Conservation (phyloP, 2,329 filamentous ascomycete genomes). For the Neocucurbitaria cava region DNA sequence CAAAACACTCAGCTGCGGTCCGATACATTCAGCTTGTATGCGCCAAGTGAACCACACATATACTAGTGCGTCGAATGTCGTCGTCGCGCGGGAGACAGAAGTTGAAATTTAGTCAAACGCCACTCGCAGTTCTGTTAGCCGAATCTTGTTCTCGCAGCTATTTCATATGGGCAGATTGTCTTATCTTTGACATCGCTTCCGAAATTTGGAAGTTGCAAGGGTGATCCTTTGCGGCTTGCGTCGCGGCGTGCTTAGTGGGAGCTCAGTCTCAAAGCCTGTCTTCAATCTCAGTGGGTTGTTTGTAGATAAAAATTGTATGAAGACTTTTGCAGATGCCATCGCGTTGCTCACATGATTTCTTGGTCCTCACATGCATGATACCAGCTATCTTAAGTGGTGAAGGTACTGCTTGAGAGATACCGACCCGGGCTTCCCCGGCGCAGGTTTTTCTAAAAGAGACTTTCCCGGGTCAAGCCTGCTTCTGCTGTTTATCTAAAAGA, state of each 20-base stretch:
- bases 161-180: neutral
- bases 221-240: constrained; percentile 2
- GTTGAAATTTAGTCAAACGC: neutral
- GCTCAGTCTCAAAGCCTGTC: neutral
- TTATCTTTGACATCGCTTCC: neutral
- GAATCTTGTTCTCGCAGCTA: neutral
- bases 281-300: no score
- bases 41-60: neutral
- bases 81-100: neutral
- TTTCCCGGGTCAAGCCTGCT: constrained; percentile 7
- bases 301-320: no score
- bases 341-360: no score
- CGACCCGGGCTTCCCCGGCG: no score
- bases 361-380: no score
- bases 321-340: no score
- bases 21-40: neutral
- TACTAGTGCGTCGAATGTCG: neutral
- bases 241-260: constrained; percentile 8
- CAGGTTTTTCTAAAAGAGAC: neutral
- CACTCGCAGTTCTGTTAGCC: neutral
- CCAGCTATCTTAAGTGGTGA: no score
- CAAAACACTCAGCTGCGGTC: neutral
- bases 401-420: no score
- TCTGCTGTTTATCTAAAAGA: constrained; percentile 6
- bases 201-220: neutral